phyloP scores from a whole-genome alignment of 495 filamentous ascomycete genomes.

The Aspergillus biplanus region DNA sequence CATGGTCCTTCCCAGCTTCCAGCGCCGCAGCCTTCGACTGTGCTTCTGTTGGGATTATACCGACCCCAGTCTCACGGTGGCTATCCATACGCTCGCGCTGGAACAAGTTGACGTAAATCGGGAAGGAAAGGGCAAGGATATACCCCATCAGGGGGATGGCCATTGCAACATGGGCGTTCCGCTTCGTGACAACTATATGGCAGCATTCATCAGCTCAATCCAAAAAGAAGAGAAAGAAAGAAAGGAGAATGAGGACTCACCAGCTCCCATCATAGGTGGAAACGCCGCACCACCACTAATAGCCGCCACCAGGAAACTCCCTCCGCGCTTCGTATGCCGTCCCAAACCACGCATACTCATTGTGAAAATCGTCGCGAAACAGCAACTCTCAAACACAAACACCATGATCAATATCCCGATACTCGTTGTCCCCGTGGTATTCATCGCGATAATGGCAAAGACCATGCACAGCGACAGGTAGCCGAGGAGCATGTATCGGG shows the following conservation, averaged over 20 bases:
- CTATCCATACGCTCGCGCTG: background rate
- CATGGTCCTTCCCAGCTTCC: background rate
- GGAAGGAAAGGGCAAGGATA: background rate
- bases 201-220: background rate
- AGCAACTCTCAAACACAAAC: constrained; percentile 69
- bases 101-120: background rate
- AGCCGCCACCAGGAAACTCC: constrained; percentile 67
- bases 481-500: constrained; percentile 53
- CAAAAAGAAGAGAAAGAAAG: background rate
- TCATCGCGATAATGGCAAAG: constrained; percentile 61
- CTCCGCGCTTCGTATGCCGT: constrained; percentile 69
- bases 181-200: background rate
- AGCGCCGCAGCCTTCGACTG: background rate
- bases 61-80: background rate
- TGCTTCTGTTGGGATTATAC: background rate
- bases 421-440: constrained; percentile 51
- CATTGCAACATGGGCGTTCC: background rate
- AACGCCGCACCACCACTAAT: constrained; percentile 68
- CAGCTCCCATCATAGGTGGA: constrained; percentile 62
- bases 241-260: background rate
- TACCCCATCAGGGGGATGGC: background rate
- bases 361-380: constrained; percentile 74
- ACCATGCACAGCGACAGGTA: constrained; percentile 57
- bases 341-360: constrained; percentile 71
- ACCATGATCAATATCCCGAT: constrained; percentile 65